A percentile compares a stretch with the other conserved stretches of the same genome.
Evolutionary conservation across 352 stramenopile genomes (phyloP).

Genomic region (Phytophthora fragariae): DNA sequence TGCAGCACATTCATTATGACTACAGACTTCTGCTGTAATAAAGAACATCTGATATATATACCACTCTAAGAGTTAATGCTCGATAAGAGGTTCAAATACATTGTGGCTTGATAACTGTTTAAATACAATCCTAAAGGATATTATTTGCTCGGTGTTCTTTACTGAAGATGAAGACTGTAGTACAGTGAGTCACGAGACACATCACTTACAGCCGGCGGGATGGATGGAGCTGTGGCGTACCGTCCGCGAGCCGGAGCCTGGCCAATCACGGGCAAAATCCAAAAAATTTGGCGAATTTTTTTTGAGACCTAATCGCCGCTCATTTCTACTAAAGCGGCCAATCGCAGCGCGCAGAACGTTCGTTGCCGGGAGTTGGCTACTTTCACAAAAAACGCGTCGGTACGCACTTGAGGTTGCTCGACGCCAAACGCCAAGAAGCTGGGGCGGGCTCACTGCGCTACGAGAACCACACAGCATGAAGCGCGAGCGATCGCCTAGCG

Average conservation of each 20-base stretch:
- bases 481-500: constrained; percentile 49
- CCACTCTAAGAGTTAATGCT: no score
- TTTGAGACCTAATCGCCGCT: constrained; percentile 1
- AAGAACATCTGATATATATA: no score
- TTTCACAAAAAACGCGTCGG: background rate
- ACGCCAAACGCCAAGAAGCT: constrained; percentile 2
- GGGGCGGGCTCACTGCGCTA: background rate
- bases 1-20: no score
- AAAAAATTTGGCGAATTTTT: constrained; percentile 6
- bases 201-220: background rate
- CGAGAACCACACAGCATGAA: constrained; percentile 44
- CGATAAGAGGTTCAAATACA: no score
- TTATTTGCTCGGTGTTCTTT: no score
- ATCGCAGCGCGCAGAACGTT: constrained; percentile 18
- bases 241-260: background rate
- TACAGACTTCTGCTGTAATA: no score
- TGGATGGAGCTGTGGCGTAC: background rate
- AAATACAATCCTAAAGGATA: no score
- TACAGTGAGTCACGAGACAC: background rate
- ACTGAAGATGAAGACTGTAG: no score
- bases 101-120: no score
- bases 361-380: constrained; percentile 6
- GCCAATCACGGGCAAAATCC: constrained; percentile 7
- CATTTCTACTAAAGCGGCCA: background rate
- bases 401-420: background rate